Evolutionary conservation across 2,329 filamentous ascomycete genomes (phyloP).

Genomic region (Zarea fungicola): DNA sequence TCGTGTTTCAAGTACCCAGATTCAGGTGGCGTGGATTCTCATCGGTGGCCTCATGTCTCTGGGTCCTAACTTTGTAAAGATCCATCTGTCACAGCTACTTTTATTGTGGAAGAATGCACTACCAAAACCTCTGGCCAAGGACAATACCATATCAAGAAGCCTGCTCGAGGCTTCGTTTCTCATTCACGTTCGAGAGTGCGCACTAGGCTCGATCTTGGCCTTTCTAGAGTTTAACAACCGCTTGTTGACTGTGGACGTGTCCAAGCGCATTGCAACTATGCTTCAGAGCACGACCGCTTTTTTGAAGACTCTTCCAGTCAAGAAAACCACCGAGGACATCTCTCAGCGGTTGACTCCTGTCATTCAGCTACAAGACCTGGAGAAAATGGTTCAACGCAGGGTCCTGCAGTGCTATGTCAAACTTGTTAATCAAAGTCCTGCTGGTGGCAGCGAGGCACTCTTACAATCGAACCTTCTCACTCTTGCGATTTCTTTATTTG

Average conservation of each 20-base stretch:
- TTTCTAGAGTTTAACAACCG: slow-evolving; percentile 93
- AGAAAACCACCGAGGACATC: slow-evolving; percentile 82
- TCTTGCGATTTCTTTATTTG: slow-evolving; percentile 83
- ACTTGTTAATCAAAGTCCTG: slow-evolving; percentile 80
- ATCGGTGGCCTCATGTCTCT: slow-evolving; percentile 96
- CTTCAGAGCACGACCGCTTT: slow-evolving; percentile 91
- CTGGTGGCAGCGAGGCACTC: slow-evolving; percentile 77
- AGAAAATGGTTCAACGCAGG: slow-evolving; percentile 86
- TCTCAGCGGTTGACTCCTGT: slow-evolving; percentile 77
- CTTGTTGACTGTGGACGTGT: slow-evolving; percentile 87
- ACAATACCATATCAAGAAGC: slow-evolving; percentile 79
- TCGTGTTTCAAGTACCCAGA: slow-evolving; percentile 85
- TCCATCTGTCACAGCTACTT: slow-evolving; percentile 89
- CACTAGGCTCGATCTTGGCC: slow-evolving; percentile 81
- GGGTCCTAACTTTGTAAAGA: slow-evolving; percentile 97
- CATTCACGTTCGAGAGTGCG: slow-evolving; percentile 90
- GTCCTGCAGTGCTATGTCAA: slow-evolving; percentile 94
- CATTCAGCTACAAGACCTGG: slow-evolving; percentile 82
- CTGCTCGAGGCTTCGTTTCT: slow-evolving; percentile 87
- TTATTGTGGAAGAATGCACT: slow-evolving; percentile 96
- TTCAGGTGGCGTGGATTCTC: slow-evolving; percentile 96
- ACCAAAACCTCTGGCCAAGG: slow-evolving; percentile 88
- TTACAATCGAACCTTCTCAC: slow-evolving; percentile 89
- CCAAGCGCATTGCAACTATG: slow-evolving; percentile 88
- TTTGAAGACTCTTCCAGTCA: slow-evolving; percentile 74